Evolutionary conservation across 2,329 filamentous ascomycete genomes (phyloP), one percentile per base, ranked within the genome.

Genomic region (Pyrenochaeta sp.): DNA sequence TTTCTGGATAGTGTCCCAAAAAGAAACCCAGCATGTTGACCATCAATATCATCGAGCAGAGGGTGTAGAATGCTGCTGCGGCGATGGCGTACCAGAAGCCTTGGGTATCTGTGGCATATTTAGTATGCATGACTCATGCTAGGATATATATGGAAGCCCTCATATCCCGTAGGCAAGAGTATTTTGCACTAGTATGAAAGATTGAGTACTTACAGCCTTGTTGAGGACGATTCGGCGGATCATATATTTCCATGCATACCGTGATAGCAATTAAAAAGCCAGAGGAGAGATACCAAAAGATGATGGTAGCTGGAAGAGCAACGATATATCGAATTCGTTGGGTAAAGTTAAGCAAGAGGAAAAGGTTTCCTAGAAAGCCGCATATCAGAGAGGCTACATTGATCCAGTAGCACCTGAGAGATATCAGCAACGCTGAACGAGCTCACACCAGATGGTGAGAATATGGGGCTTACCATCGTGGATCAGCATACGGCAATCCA

Each of bases 61-160:
- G 72, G 54, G 94, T 90, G 78, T 97, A 97, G 22, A 96, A 84
- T 2, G 87, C 80, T 5, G 92, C 91, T 2, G 92, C 89, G 67
- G 92, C 91, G 19, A 96, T 84, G 27, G 88, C 93, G 71, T 96
- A 96, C 84, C 90, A 97, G 71, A 91, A 97, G 0, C 91, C 92
- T 75, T 96, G 91, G 0, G 91, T 92, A 83, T 91, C 34, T 32
- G 30, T 1, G 10, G 5, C 1, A 10, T 32, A 32, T 32, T 32
- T 32, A 32, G 30, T 32, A 10, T 2, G 10, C 10, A 2, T 32
- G 30, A 6, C 30, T 32, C 5, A 32, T 32, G 30, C 10, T 10
- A 32, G 2, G 30, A 32, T 32, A 10, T 10, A 2, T 2, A 32
- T 32, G 5, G 30, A 32, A 19, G 30, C 10, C 30, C 30, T 10